A percentile compares a stretch with the other conserved stretches of the same genome.
phyloP scores from a whole-genome alignment of 257 asterid genomes.

The Plectranthus barbatus region DNA sequence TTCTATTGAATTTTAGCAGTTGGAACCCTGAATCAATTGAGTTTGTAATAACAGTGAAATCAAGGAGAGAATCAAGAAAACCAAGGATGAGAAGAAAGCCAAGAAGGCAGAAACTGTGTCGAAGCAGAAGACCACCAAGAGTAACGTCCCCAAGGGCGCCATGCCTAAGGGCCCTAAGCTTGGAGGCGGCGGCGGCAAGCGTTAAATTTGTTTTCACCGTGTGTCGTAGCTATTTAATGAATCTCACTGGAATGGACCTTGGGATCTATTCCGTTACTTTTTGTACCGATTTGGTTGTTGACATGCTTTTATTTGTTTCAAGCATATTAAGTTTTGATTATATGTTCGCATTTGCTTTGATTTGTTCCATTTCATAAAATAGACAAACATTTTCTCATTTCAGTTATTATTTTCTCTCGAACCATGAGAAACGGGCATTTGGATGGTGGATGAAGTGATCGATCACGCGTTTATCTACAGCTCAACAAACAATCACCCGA shows the following conservation, averaged over 20 bases:
- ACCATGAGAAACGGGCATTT: too few relatives aligned
- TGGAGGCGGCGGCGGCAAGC: constrained; percentile 54
- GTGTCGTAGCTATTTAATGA: neutral
- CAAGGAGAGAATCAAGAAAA: constrained; percentile 57
- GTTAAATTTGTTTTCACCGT: constrained; percentile 3
- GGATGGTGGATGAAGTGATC: neutral
- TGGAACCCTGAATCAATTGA: neutral
- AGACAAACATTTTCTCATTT: too few relatives aligned
- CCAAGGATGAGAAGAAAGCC: constrained; percentile 62
- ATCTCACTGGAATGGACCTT: neutral
- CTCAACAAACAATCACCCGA: neutral
- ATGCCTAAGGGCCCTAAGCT: constrained; percentile 49
- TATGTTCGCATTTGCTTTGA: neutral
- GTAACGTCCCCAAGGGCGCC: constrained; percentile 41
- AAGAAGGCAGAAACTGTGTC: constrained; percentile 42
- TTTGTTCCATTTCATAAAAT: neutral
- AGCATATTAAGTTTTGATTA: constrained; percentile 7
- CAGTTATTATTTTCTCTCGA: too few relatives aligned
- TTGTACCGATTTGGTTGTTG: constrained; percentile 18
- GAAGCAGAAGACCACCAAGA: constrained; percentile 39
- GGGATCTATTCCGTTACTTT: constrained; percentile 5
- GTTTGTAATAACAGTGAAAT: constrained; percentile 33
- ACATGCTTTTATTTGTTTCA: neutral
- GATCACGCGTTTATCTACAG: neutral
- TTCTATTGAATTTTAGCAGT: neutral